Base-by-base conservation (phyloP, 495 filamentous ascomycete genomes). In the Penicillium malachiteum region DNA sequence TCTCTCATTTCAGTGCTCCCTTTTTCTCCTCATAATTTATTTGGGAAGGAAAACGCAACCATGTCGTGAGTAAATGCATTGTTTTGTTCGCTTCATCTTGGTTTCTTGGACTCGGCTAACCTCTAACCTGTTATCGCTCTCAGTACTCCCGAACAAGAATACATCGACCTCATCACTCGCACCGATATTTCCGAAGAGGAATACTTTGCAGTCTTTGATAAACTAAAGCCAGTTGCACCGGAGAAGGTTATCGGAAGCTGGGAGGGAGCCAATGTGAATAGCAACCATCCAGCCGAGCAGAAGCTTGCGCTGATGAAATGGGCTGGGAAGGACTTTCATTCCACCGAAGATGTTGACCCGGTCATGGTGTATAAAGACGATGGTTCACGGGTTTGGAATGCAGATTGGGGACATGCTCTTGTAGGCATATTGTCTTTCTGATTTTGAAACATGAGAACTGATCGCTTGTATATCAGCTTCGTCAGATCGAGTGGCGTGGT, bases 281-380 rank as follows among this genome's bases (percentile, higher is more conserved):
- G 60, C 10, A 62, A 56, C 52, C 63, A 67, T 47, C 62, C 65
- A 5, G 55, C 43, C 14, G 56, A 66, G 44, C 26, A 43, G 16
- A 58, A 48, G 18, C 50, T 68, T 26, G 50, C 33, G 0, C 7
- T 34, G 8, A 53, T 66, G 55, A 56, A 49, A 5, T 72, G 63
- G 67, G 65, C 63, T 11, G 67, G 65, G 3, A 70, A 67, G 54
- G 57, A 54, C 37, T 70, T 68, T 47, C 33, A 55, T 11, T 60
- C 58, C 0, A 56, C 57, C 1, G 65, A 70, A 30, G 63, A 70
- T 44, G 65, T 70, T 18, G 65, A 69, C 52, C 67, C 67, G 2
- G 64, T 69, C 4, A 58, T 68, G 50, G 40, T 56, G 0, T 54
- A 61, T 32, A 57, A 64, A 9, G 67, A 59, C 1, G 37, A 55